Evolutionary conservation across 805 yeast species (phyloP).

Genomic region (Cephaloascus albidus): DNA sequence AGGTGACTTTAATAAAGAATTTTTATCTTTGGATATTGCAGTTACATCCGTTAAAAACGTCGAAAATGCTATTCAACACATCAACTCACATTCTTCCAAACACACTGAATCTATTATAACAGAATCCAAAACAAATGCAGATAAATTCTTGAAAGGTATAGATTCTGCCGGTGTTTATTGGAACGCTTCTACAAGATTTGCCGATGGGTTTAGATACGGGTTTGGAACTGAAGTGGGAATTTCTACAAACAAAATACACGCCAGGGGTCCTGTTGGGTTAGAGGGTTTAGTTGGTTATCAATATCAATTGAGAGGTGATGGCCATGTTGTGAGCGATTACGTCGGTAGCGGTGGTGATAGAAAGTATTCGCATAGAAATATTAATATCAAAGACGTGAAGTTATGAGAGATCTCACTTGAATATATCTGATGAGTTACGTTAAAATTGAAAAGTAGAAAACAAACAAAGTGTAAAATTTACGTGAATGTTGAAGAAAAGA

Average conservation of each 20-base stretch:
- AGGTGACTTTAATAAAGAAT: constrained; percentile 76
- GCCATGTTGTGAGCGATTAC: constrained; percentile 89
- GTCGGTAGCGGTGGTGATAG: constrained; percentile 86
- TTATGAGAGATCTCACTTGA: no score
- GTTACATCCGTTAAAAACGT: constrained; percentile 52
- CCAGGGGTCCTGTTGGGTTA: constrained; percentile 97
- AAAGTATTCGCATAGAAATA: constrained; percentile 65
- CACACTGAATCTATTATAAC: constrained; percentile 94
- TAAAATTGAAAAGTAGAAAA: no score
- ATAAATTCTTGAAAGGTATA: constrained; percentile 68
- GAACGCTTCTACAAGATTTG: constrained; percentile 96
- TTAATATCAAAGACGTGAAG: constrained; percentile 25
- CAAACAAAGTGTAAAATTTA: no score
- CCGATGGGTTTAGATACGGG: constrained; percentile 98
- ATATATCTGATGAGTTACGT: no score
- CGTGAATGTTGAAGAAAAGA: no score
- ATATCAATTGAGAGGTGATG: constrained; percentile 84
- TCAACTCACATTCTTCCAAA: constrained; percentile 86
- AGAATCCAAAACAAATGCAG: constrained; percentile 60
- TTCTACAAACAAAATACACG: constrained; percentile 93
- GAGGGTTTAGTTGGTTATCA: constrained; percentile 96
- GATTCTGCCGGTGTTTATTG: constrained; percentile 97
- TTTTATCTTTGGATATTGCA: constrained; percentile 74
- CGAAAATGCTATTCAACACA: constrained; percentile 73
- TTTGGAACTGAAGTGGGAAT: constrained; percentile 99